A percentile compares a stretch with the other conserved stretches of the same genome.
These are phyloP conservation scores for Backusella australiensis DNA, from an alignment of 192 early-diverging fungal species.

Conservation along the genomic window DNA sequence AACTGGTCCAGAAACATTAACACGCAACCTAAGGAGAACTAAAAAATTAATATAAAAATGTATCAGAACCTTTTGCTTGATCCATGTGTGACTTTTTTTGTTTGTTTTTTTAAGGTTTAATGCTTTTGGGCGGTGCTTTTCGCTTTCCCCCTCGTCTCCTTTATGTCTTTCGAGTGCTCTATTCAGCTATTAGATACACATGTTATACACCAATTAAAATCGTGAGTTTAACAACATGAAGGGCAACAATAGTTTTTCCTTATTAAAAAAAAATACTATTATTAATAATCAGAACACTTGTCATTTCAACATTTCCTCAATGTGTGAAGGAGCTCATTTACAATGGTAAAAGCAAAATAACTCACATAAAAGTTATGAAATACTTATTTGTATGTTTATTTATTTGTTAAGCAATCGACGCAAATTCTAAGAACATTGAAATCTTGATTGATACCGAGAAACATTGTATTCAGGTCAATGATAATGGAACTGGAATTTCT, in stretches of 20 bases:
- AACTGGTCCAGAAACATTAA: too few relatives aligned
- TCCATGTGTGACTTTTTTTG: not conserved
- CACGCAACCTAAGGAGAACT: too few relatives aligned
- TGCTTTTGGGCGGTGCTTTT: not conserved
- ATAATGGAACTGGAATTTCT: slow-evolving; percentile 63
- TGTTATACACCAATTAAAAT: slow-evolving; percentile 15
- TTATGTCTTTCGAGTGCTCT: not conserved
- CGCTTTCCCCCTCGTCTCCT: not conserved
- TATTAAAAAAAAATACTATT: not conserved
- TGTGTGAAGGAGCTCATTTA: slow-evolving; percentile 62
- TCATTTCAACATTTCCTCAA: slow-evolving; percentile 38
- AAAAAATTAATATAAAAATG: not conserved
- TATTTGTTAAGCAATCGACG: slow-evolving; percentile 51
- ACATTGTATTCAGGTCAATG: slow-evolving; percentile 52
- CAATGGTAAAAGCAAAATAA: slow-evolving; percentile 41
- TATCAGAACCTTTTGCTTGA: not conserved
- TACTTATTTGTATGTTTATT: not conserved
- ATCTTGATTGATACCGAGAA: slow-evolving; percentile 41
- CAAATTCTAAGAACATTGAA: slow-evolving; percentile 49
- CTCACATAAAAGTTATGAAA: too few relatives aligned
- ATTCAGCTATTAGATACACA: slow-evolving; percentile 8
- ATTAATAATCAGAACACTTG: not conserved
- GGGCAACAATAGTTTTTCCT: not conserved
- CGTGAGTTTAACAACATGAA: not conserved
- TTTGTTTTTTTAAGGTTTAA: not conserved